Evolutionary conservation across 2,329 filamentous ascomycete species (phyloP), one percentile per base, ranked within the genome.

Genomic region (Ophiostoma ulmi): DNA sequence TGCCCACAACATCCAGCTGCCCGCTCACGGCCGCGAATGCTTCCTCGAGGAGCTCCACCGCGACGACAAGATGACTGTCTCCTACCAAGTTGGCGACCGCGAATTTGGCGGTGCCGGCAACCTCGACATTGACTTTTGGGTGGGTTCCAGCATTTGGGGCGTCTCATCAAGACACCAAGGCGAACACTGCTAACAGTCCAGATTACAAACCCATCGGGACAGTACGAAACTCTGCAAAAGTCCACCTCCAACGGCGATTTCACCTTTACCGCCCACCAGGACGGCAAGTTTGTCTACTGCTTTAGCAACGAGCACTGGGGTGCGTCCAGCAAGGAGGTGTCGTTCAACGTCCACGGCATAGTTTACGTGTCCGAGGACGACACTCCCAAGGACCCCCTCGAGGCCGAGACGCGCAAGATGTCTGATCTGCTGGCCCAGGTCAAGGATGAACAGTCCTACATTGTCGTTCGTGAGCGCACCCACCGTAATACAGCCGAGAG

Each of bases 241-340:
- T 85, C 88, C 72, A 87, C 95, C 72, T 94, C 94, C 73, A 94
- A 91, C 76, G 95, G 95, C 79, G 94, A 98, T 81, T 93, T 96
- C 83, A 92, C 92, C 72, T 98, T 99, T 82, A 91, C 89, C 55
- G 94, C 95, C 69, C 84, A 86, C 76, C 83, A 89, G 78, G 94
- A 99, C 80, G 95, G 95, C 75, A 93, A 91, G 82, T 97, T 91
- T 83, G 84, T 87, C 71, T 99, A 99, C 88, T 99, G 95, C 88
- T 99, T 99, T 84, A 96, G 95, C 82, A 99, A 99, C 82, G 94
- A 98, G 85, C 91, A 95, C 80, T 99, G 94, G 93, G 92, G 92
- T 72, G 93, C 94, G 72, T 93, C 93, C 80, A 96, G 89, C 79
- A 99, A 99, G 83, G 95, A 99, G 81, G 94, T 99, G 70, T 97